Conservation (phyloP, 192 early-diverging fungal species). For the Backusella tuberculispora region DNA sequence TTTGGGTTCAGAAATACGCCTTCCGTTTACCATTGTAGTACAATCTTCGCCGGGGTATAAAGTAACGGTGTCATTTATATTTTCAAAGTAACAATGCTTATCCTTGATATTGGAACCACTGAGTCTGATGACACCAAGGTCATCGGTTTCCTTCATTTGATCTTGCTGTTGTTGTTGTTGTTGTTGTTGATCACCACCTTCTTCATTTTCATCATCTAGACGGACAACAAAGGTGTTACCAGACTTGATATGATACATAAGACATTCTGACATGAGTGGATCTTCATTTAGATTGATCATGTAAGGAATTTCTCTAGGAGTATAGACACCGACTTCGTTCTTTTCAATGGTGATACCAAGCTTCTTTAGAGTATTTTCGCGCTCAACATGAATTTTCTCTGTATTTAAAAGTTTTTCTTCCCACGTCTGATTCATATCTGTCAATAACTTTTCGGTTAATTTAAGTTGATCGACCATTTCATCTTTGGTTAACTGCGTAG, state of each 20-base stretch:
- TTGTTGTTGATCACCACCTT: neutral
- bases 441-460: slow-evolving; percentile 85
- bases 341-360: slow-evolving; percentile 79
- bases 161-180: neutral
- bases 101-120: slow-evolving; percentile 62
- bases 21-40: slow-evolving; percentile 81
- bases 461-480: slow-evolving; percentile 79
- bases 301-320: slow-evolving; percentile 81
- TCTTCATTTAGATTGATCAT: slow-evolving; percentile 91
- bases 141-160: neutral
- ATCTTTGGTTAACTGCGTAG: slow-evolving; percentile 47
- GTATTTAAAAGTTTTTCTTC: slow-evolving; percentile 79
- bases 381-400: slow-evolving; percentile 69
- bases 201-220: slow-evolving; percentile 41
- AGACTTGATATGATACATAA: slow-evolving; percentile 84
- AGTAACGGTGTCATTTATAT: slow-evolving; percentile 59
- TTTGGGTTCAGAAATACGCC: slow-evolving; percentile 58
- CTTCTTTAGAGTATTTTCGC: slow-evolving; percentile 76
- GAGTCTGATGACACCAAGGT: slow-evolving; percentile 50
- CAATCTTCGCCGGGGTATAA: slow-evolving; percentile 60
- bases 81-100: slow-evolving; percentile 78
- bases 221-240: slow-evolving; percentile 74
- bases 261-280: slow-evolving; percentile 86
- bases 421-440: slow-evolving; percentile 82
- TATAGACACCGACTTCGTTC: slow-evolving; percentile 71